Evolutionary conservation across 305 asterid species (phyloP), one percentile per base, ranked within the genome.

Genomic region (Ruellia speciosa): DNA sequence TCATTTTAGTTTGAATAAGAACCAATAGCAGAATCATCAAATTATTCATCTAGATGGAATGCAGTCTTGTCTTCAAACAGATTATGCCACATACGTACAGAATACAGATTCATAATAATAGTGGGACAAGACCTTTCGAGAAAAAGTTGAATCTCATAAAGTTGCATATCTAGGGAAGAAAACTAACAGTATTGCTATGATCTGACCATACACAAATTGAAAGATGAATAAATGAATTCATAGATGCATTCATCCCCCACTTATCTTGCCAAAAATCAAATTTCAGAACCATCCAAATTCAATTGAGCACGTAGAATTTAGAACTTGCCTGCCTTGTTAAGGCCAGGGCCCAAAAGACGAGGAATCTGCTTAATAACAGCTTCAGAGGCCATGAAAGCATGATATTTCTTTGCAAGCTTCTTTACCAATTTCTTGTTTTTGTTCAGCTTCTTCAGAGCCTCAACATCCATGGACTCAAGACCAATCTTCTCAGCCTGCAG

Each of bases 311-410:
- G 11, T 47, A 19, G 14, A 47, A 47, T 13, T 46, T 13, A 11
- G 9, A 46, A 81, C 88, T 68, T 59, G 76, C 94, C 94, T 77
- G 89, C 89, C 77, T 84, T 84, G 82, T 81, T 84, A 20, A 84
- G 80, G 57, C 89, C 94, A 11, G 94, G 94, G 0, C 94, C 94
- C 31, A 84, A 47, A 41, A 84, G 89, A 77, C 89, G 87, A 13
- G 94, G 94, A 72, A 84, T 84, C 73, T 84, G 94, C 79, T 84
- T 84, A 59, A 84, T 84, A 66, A 84, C 89, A 5, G 94, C 77
- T 70, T 84, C 87, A 0, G 94, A 84, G 39, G 94, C 94, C 65
- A 81, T 74, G 83, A 84, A 84, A 61, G 89, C 94, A 59, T 84
- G 94, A 61, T 84, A 79, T 52, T 64, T 84, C 75, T 84, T 84